Conservation (phyloP, 306 rosid genomes). For the Neltuma alba region DNA sequence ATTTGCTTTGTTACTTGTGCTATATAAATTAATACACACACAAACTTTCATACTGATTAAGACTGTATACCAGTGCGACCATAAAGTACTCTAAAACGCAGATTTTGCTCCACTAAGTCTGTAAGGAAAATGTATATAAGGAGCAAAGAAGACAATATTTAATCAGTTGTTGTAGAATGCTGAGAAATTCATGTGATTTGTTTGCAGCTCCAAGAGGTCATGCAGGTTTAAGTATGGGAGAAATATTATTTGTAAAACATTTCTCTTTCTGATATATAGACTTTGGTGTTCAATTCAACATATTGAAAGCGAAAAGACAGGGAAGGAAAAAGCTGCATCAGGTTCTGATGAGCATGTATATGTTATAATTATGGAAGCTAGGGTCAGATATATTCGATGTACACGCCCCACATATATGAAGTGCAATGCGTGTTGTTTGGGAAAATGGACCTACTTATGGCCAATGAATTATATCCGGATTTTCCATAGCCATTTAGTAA, state of each 20-base stretch:
- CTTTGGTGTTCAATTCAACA: background rate
- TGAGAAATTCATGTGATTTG: slow-evolving; percentile 15
- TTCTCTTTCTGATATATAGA: background rate
- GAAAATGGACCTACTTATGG: background rate
- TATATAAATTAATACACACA: background rate
- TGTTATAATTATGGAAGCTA: background rate
- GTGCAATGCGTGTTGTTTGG: background rate
- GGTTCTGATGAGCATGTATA: background rate
- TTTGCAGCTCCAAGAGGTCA: background rate
- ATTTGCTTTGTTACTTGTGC: slow-evolving; percentile 14
- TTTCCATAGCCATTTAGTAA: too few relatives aligned
- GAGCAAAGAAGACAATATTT: background rate
- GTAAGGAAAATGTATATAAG: background rate
- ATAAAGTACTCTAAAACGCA: background rate
- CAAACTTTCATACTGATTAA: slow-evolving; percentile 21
- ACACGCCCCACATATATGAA: background rate
- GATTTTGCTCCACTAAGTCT: slow-evolving; percentile 16
- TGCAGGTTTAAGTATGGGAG: background rate
- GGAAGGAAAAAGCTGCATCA: background rate
- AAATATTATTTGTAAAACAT: background rate
- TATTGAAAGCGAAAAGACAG: background rate
- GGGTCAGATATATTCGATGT: slow-evolving; percentile 6
- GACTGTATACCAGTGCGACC: slow-evolving; percentile 2
- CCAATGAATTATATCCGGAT: background rate
- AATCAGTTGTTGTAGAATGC: background rate